Base-by-base conservation (phyloP, 176 grass and related monocot species). In the Oryza rufipogon region DNA sequence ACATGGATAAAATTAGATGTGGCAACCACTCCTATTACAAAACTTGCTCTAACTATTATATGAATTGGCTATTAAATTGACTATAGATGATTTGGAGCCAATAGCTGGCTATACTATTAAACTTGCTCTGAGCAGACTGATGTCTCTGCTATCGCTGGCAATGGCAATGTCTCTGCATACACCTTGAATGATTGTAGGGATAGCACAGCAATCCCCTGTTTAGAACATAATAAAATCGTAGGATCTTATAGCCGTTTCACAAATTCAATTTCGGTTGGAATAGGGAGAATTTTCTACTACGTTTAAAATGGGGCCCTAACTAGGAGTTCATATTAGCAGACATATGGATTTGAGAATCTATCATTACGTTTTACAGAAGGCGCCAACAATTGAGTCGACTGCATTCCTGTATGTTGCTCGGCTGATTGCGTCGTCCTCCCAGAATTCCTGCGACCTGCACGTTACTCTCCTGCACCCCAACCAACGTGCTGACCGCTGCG, bases 381-480 rank as follows among this genome's bases (percentile, higher is more conserved):
- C 44, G 51, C 20, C 52, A 52, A 73, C 60, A 11, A 48, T 38
- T 39, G n/a, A 52, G 2, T n/a, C 46, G 28, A 16, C 9, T 13
- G 3, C 5, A 52, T 54, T 60, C 45, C 51, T 56, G 51, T 19
- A 64, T 45, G 68, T 15, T 3, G 70, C 81, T 80, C 22, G 46
- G 63, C 25, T 16, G 36, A 85, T 30, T 20, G 39, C 63, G 66
- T n/a, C 5, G 11, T 20, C 26, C 46, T 17, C 82, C 72, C 44
- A 65, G 51, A 72, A 56, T 45, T 54, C 72, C 3, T 65, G 78
- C 42, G 48, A 65, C 51, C 10, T 34, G 87, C 82, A 81, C 72
- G 74, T 88, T 77, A 77, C 66, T 64, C 23, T 68, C 34, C 10
- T 49, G 67, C 65, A 25, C 26, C 34, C 52, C 66, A 28, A n/a